These are phyloP conservation scores for Samsoniella hepiali DNA, from an alignment of 2,329 filamentous ascomycete species.

Conservation along the genomic window DNA sequence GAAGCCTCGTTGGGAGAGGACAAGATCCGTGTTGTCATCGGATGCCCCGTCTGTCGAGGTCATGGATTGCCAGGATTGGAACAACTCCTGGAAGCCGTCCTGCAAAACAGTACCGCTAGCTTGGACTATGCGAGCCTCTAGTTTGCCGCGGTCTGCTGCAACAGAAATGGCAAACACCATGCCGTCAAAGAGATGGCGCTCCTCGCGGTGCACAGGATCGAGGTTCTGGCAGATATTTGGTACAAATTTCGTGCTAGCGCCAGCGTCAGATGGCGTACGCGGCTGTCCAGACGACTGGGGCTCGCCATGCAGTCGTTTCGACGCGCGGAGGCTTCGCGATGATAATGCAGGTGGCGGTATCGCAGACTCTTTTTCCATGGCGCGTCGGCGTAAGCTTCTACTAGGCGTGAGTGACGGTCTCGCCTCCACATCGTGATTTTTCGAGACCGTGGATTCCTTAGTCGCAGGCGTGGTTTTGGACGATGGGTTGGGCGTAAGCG, in stretches of 20 bases:
- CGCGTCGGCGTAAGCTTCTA: conserved; percentile 15
- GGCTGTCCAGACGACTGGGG: conserved; percentile 10
- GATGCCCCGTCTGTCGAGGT: conserved; percentile 30
- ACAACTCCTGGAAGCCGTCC: conserved; percentile 78
- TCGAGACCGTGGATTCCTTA: conserved; percentile 30
- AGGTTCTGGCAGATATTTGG: conserved; percentile 29
- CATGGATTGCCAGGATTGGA: conserved; percentile 48
- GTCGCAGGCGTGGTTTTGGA: conserved; percentile 36
- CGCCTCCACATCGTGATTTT: conserved; percentile 23
- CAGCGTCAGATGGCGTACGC: conserved; percentile 4
- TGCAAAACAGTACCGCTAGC: conserved; percentile 71
- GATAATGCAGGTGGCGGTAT: background rate
- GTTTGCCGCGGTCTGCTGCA: conserved; percentile 40
- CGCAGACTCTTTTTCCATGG: background rate
- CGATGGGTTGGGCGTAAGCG: conserved; percentile 38
- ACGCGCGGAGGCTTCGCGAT: conserved; percentile 6
- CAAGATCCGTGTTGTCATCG: conserved; percentile 27
- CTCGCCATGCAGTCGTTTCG: conserved; percentile 5
- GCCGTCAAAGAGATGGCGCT: conserved; percentile 58
- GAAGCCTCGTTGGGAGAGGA: conserved; percentile 54
- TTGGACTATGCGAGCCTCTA: conserved; percentile 62
- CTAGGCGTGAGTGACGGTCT: conserved; percentile 26
- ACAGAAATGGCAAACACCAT: conserved; percentile 91
- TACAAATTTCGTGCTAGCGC: background rate
- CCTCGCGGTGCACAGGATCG: conserved; percentile 25